phyloP scores from a whole-genome alignment of 2,329 filamentous ascomycete genomes.

The Pseudocercospora musae region DNA sequence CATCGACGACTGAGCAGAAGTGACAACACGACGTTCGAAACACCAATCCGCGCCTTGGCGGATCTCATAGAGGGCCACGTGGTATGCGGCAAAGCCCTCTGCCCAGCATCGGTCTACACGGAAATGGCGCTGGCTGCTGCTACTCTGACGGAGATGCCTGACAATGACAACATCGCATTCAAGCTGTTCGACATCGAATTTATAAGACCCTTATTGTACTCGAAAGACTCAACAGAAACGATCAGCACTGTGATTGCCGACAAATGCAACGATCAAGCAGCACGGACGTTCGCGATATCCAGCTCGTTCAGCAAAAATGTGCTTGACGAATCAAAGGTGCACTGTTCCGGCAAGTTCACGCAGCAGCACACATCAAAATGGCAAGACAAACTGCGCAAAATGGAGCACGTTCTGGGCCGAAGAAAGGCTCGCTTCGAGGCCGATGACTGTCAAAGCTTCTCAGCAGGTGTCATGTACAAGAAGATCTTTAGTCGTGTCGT shows the following conservation, averaged over 20 bases:
- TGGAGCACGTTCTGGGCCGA: not conserved
- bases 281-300: not conserved
- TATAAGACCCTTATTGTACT: constrained; percentile 2
- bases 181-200: constrained; percentile 5
- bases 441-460: constrained; percentile 11
- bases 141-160: not conserved
- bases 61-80: constrained; percentile 14
- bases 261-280: not conserved
- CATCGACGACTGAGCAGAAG: not conserved
- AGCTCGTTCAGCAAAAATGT: not conserved
- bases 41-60: not conserved
- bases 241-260: not conserved
- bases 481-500: constrained; percentile 18
- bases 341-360: constrained; percentile 5
- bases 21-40: not conserved
- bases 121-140: constrained; percentile 15
- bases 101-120: constrained; percentile 17
- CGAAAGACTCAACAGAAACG: not conserved
- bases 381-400: not conserved
- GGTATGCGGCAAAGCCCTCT: constrained; percentile 12
- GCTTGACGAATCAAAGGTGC: not conserved
- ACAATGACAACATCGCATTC: not conserved
- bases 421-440: not conserved
- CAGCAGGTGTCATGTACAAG: constrained; percentile 15
- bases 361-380: not conserved